Conservation (phyloP, 768 basidiomycete genomes). For the Amyloporia xantha region DNA sequence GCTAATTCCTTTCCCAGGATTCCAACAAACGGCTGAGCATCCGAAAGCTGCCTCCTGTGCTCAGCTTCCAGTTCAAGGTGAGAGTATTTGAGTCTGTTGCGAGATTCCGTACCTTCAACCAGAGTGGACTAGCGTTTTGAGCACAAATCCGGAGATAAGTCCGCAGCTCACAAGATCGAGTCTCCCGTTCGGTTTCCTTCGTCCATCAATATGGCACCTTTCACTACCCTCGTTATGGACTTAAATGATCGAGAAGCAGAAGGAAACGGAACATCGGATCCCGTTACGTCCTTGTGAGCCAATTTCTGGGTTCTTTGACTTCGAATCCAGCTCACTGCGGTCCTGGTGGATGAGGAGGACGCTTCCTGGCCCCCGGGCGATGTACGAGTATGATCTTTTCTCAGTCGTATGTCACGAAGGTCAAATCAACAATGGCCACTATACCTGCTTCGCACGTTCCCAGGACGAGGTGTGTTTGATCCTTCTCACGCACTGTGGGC, state of each 20-base stretch:
- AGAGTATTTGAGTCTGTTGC: slow-evolving; percentile 3
- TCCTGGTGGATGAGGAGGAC: slow-evolving; percentile 19
- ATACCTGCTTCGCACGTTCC: slow-evolving; percentile 80
- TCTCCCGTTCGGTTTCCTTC: slow-evolving; percentile 76
- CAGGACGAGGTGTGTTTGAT: slow-evolving; percentile 65
- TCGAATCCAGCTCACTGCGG: neutral
- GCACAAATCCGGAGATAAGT: slow-evolving; percentile 69
- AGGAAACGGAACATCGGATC: slow-evolving; percentile 19
- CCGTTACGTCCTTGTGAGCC: slow-evolving; percentile 15
- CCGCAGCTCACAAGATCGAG: slow-evolving; percentile 80
- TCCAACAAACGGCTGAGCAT: slow-evolving; percentile 84
- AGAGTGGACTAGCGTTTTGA: slow-evolving; percentile 70
- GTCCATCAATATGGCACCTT: slow-evolving; percentile 83
- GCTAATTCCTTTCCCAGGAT: slow-evolving; percentile 20
- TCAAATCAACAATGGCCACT: slow-evolving; percentile 91
- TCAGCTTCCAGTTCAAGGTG: slow-evolving; percentile 96
- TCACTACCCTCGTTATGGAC: slow-evolving; percentile 59
- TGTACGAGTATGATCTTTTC: slow-evolving; percentile 89
- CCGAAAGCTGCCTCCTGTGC: slow-evolving; percentile 76
- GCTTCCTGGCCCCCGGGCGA: slow-evolving; percentile 49
- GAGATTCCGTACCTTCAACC: neutral
- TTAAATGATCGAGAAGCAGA: slow-evolving; percentile 38
- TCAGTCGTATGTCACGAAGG: slow-evolving; percentile 95
- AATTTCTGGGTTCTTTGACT: slow-evolving; percentile 1
- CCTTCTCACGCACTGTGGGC: neutral